A percentile compares a stretch with the other conserved stretches of the same genome.
Conservation (phyloP, 768 basidiomycete species). For the Leccinum pellstonianum region DNA sequence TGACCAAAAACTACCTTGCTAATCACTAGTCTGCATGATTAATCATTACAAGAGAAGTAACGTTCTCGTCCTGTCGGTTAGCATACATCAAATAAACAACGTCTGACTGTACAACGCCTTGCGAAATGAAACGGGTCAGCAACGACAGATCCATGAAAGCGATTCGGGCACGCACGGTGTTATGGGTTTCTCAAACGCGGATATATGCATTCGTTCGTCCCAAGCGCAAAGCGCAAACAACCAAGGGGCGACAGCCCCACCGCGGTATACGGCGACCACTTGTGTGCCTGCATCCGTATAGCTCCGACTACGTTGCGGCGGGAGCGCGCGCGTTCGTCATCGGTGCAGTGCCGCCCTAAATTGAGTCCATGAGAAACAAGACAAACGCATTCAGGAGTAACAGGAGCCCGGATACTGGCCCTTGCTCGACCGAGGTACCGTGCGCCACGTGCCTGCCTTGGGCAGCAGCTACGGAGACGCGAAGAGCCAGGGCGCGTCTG, state of each 20-base stretch:
- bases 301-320: conserved; percentile 7
- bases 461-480: conserved; percentile 38
- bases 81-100: conserved; percentile 13
- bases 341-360: conserved; percentile 39
- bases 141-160: no score
- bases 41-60: no score
- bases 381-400: conserved; percentile 37
- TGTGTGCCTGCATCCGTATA: conserved; percentile 41
- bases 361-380: conserved; percentile 44
- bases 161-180: conserved; percentile 55
- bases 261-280: conserved; percentile 45
- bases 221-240: conserved; percentile 54
- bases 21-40: not conserved
- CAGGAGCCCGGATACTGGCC: conserved; percentile 94
- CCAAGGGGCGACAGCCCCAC: conserved; percentile 59
- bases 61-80: not conserved
- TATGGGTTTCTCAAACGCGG: conserved; percentile 74
- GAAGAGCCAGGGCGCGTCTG: conserved; percentile 65
- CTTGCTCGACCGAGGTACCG: conserved; percentile 59
- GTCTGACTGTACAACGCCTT: conserved; percentile 38
- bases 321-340: conserved; percentile 39
- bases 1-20: not conserved
- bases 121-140: conserved; percentile 3
- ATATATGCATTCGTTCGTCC: conserved; percentile 78
- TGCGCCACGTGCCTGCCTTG: conserved; percentile 40